These are phyloP conservation scores for Hypoxylon fuscum DNA, from an alignment of 495 filamentous ascomycete genomes.

Conservation along the genomic window DNA sequence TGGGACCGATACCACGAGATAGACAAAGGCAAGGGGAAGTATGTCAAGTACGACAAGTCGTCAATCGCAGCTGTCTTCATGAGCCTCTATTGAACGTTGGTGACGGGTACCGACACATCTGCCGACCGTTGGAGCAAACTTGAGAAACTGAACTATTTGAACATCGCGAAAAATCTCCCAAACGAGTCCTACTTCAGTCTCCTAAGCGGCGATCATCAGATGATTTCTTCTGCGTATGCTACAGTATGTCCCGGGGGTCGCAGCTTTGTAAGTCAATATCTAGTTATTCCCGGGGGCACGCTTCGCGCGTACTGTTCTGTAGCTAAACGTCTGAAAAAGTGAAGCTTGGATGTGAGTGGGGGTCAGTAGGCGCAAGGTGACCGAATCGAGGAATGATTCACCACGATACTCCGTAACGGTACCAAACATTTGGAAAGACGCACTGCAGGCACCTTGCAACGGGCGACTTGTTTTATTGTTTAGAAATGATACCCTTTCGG, in stretches of 20 bases:
- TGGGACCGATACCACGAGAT: conserved; percentile 98
- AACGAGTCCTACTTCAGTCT: conserved; percentile 15
- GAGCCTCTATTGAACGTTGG: conserved; percentile 54
- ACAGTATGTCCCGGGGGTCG: conserved; percentile 31
- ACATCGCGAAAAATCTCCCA: conserved; percentile 20
- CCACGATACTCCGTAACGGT: conserved; percentile 22
- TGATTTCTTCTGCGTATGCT: conserved; percentile 29
- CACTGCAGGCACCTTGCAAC: not conserved
- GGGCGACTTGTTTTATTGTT: conserved; percentile 15
- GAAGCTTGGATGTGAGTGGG: conserved; percentile 40
- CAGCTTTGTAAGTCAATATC: conserved; percentile 32
- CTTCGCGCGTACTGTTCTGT: conserved; percentile 17
- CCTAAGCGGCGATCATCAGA: conserved; percentile 35
- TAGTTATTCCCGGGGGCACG: conserved; percentile 33
- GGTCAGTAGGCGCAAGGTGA: conserved; percentile 36
- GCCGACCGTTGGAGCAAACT: conserved; percentile 20
- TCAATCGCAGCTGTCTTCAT: conserved; percentile 64
- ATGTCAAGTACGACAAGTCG: conserved; percentile 94
- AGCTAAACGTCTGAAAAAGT: conserved; percentile 29
- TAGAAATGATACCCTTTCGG: conserved; percentile 42
- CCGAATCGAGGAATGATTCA: conserved; percentile 36
- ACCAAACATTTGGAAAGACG: conserved; percentile 35
- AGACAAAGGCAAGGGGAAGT: conserved; percentile 96
- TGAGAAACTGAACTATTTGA: conserved; percentile 20
- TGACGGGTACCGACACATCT: conserved; percentile 30